phyloP scores from a whole-genome alignment of 2,329 filamentous ascomycete genomes.

The Colletotrichum spaethianum region DNA sequence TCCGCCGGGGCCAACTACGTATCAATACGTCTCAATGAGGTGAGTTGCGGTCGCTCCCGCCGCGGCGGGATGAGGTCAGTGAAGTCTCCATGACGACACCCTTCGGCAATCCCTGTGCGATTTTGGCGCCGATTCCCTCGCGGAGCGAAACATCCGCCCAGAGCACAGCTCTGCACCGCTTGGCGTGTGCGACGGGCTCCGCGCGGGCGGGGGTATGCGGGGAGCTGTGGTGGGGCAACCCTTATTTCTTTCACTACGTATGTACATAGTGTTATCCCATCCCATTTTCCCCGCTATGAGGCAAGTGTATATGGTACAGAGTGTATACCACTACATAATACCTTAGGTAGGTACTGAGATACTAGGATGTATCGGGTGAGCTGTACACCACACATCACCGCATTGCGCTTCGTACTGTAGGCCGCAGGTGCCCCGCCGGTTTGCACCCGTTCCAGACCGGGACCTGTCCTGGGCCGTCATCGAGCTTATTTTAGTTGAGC shows the following conservation, averaged over 20 bases:
- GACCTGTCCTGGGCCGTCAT: too few species aligned
- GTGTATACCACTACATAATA: too few species aligned
- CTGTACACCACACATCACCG: too few species aligned
- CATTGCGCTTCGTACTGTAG: too few species aligned
- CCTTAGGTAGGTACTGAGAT: too few species aligned
- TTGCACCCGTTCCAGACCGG: too few species aligned
- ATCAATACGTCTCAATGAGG: conserved; percentile 8
- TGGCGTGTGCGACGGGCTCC: too few species aligned
- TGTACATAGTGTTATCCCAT: background rate
- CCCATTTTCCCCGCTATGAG: background rate
- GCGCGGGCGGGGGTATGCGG: background rate
- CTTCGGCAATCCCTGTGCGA: conserved; percentile 7
- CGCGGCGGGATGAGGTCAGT: conserved; percentile 38
- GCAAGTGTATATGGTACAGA: too few species aligned
- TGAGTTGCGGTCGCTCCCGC: background rate
- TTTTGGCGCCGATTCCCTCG: background rate
- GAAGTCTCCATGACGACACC: conserved; percentile 37
- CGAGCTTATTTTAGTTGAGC: too few species aligned
- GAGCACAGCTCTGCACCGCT: background rate
- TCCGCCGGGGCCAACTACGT: background rate
- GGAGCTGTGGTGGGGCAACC: conserved; percentile 3
- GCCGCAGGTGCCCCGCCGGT: too few species aligned
- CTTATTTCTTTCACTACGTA: background rate
- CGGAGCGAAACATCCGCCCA: conserved; percentile 16
- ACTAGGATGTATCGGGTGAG: too few species aligned